phyloP scores from a whole-genome alignment of 2,329 filamentous ascomycete genomes.

The Fusarium chaquense region DNA sequence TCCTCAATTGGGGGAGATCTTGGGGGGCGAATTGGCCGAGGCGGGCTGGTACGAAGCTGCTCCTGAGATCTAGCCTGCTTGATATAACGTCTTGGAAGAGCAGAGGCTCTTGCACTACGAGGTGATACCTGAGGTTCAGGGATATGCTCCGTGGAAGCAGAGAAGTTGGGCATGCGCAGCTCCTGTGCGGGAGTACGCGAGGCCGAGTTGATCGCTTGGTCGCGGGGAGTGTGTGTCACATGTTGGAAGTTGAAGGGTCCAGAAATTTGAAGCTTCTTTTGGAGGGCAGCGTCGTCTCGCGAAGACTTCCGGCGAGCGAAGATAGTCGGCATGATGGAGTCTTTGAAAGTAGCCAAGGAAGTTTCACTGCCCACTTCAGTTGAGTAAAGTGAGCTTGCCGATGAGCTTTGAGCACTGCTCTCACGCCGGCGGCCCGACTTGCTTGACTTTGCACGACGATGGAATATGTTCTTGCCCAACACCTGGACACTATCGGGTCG shows the following conservation, averaged over 20 bases:
- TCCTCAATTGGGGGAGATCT: constrained; percentile 49
- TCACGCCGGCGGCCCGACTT: constrained; percentile 58
- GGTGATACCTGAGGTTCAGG: constrained; percentile 33
- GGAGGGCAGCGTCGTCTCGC: constrained; percentile 50
- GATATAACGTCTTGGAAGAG: constrained; percentile 53
- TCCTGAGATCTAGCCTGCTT: constrained; percentile 64
- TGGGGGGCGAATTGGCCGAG: constrained; percentile 60
- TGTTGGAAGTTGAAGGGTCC: constrained; percentile 76
- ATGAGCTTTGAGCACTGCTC: constrained; percentile 61
- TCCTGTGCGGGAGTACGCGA: constrained; percentile 55
- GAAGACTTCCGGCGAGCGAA: constrained; percentile 63
- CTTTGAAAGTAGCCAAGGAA: constrained; percentile 52
- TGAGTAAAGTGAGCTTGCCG: constrained; percentile 63
- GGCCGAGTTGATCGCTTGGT: constrained; percentile 58
- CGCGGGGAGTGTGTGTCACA: constrained; percentile 68
- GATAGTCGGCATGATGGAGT: constrained; percentile 62
- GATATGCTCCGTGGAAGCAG: constrained; percentile 43
- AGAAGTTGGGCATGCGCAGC: constrained; percentile 62
- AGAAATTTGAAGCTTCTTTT: constrained; percentile 67
- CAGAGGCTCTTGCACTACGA: constrained; percentile 38
- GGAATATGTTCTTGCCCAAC: constrained; percentile 70
- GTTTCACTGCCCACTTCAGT: constrained; percentile 56
- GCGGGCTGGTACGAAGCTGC: constrained; percentile 61
- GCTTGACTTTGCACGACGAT: constrained; percentile 63
- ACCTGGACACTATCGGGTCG: constrained; percentile 70